Evolutionary conservation across 225 moss, liverwort and hornwort genomes (phyloP).

Genomic region (Pseudoscleropodium purum): DNA sequence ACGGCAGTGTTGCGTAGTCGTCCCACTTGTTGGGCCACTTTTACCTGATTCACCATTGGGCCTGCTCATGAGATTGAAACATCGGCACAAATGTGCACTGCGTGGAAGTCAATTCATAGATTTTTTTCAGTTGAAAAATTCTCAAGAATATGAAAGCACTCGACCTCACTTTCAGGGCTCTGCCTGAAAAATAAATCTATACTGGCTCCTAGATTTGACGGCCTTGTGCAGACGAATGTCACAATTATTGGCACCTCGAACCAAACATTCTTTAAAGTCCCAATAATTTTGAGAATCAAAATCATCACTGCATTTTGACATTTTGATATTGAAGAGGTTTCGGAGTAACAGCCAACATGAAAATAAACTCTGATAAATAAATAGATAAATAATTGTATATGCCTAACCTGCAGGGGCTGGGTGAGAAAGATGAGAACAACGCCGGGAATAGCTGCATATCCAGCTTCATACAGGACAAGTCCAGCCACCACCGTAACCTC

Average conservation of each 20-base stretch:
- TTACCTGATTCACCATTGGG: slow-evolving; percentile 20
- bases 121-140: background rate
- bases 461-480: slow-evolving; percentile 55
- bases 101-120: background rate
- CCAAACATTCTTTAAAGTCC: too few species aligned
- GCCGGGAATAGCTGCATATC: slow-evolving; percentile 49
- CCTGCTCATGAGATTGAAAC: slow-evolving; percentile 5
- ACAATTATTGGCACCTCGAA: background rate
- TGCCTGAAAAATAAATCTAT: background rate
- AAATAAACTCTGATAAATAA: background rate
- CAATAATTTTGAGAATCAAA: background rate
- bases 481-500: slow-evolving; percentile 51
- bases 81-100: background rate
- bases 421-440: slow-evolving; percentile 48
- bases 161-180: background rate
- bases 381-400: background rate
- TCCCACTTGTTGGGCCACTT: slow-evolving; percentile 45
- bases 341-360: background rate
- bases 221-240: background rate
- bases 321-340: background rate
- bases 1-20: slow-evolving; percentile 47
- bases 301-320: background rate
- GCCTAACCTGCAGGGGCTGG: slow-evolving; percentile 42
- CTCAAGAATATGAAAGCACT: background rate
- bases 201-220: background rate